Percentiles rank a stretch among this genome's conserved stretches.
Evolutionary conservation across 805 yeast species (phyloP).

Genomic region (Barnettozyma sp.): DNA sequence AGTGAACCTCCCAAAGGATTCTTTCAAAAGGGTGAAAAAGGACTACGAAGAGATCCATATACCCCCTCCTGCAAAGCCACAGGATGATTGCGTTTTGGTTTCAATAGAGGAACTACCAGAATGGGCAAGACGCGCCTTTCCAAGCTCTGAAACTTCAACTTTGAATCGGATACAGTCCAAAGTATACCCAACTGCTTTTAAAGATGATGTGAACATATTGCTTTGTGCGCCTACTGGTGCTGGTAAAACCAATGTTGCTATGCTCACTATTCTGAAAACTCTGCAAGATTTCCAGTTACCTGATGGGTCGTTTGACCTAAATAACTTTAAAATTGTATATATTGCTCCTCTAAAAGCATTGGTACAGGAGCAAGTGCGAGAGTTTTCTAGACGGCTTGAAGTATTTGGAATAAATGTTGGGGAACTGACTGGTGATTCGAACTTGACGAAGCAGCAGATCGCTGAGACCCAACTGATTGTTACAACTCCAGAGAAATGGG

Average conservation of each 20-base stretch:
- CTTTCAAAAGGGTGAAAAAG: conserved; percentile 66
- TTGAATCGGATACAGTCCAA: conserved; percentile 81
- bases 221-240: conserved; percentile 99
- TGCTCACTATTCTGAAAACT: conserved; percentile 66
- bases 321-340: conserved; percentile 70
- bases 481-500: conserved; percentile 98
- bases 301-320: conserved; percentile 44
- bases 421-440: conserved; percentile 88
- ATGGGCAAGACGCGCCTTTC: conserved; percentile 80
- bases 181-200: conserved; percentile 74
- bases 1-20: conserved; percentile 74
- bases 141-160: conserved; percentile 52
- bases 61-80: conserved; percentile 70
- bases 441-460: conserved; percentile 68
- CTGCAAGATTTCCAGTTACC: conserved; percentile 45
- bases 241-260: conserved; percentile 95
- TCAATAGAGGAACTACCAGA: conserved; percentile 59
- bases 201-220: conserved; percentile 61
- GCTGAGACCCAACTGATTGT: conserved; percentile 74
- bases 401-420: conserved; percentile 65
- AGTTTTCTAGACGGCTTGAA: conserved; percentile 62
- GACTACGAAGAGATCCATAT: conserved; percentile 83
- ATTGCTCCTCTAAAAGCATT: conserved; percentile 92
- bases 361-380: conserved; percentile 91
- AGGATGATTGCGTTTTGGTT: conserved; percentile 38